Percentiles rank a stretch among this genome's conserved stretches.
phyloP scores from a whole-genome alignment of 2,329 filamentous ascomycete species.

The Fusarium sp. region DNA sequence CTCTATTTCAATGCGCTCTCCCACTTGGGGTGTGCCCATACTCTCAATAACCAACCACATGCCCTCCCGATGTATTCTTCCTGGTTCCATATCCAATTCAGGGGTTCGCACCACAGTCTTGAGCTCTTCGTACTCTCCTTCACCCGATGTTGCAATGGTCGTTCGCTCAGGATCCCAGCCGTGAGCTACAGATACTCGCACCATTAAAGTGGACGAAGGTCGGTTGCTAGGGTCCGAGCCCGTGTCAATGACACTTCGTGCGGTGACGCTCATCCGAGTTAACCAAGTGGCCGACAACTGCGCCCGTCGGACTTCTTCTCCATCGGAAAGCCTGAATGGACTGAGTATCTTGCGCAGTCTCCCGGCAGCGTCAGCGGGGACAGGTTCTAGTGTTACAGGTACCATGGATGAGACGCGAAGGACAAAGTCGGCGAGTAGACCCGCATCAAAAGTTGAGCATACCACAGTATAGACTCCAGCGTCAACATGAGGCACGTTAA shows the following conservation, averaged over 20 bases:
- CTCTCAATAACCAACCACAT: slow-evolving; percentile 88
- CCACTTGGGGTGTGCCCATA: slow-evolving; percentile 69
- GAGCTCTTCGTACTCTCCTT: slow-evolving; percentile 82
- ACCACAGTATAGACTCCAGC: slow-evolving; percentile 88
- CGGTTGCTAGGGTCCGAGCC: slow-evolving; percentile 34
- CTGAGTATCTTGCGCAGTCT: slow-evolving; percentile 74
- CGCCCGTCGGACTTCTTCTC: slow-evolving; percentile 59
- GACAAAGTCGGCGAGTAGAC: slow-evolving; percentile 81
- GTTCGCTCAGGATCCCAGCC: slow-evolving; percentile 79
- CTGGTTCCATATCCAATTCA: slow-evolving; percentile 82
- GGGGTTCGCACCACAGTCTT: slow-evolving; percentile 76
- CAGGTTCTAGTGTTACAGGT: slow-evolving; percentile 69
- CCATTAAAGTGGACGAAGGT: slow-evolving; percentile 64
- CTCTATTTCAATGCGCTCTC: slow-evolving; percentile 66
- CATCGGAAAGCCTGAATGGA: slow-evolving; percentile 66
- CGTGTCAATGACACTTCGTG: slow-evolving; percentile 51
- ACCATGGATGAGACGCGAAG: slow-evolving; percentile 79
- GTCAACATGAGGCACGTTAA: slow-evolving; percentile 73
- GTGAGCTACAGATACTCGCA: slow-evolving; percentile 81
- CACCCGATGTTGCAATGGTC: slow-evolving; percentile 75
- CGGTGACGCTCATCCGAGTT: slow-evolving; percentile 66
- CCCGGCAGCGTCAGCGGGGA: slow-evolving; percentile 83
- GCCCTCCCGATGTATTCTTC: slow-evolving; percentile 67
- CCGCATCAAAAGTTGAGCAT: slow-evolving; percentile 90
- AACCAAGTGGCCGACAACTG: slow-evolving; percentile 63